Evolutionary conservation across 352 stramenopile species (phyloP), one percentile per base, ranked within the genome.

Genomic region (Elongisporangium undulatum): DNA sequence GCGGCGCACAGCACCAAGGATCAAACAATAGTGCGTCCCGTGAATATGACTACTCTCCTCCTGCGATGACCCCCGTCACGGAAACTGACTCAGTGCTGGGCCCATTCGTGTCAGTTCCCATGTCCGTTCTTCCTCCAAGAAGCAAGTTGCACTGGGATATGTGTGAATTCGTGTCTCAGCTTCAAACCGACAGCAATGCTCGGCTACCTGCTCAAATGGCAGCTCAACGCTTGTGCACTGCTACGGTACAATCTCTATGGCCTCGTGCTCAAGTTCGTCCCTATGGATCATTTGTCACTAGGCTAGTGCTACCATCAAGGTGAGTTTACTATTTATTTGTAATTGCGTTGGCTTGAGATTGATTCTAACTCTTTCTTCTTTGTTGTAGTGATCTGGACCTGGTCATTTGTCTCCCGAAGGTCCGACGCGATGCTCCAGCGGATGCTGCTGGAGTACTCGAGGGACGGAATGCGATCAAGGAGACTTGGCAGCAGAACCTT

Each of bases 381-480:
- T 59, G 2, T 56, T n/a, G 58, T 56, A 77, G 95, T 51, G 97
- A 99, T 74, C 75, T 99, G 16, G 97, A 99, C 68, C 79, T 99
- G 48, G 96, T 99, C 6, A 97, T 99, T 53, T 98, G 95, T 62
- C 77, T 99, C n/a, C 97, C 97, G 29, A 98, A 98, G 64, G 96
- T 99, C n/a, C 92, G 87, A 19, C 85, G 85, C 22, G 96, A 98
- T 71, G 94, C 94, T 9, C 95, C 94, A 39, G 96, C 97, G 12
- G 87, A 97, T 51, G 94, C 96, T 20, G 95, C 96, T 38, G 97
- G 97, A 29, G 92, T 98, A 51, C 67, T 99, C 34, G 97, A 99
- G 87, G 97, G 97, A 41, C 82, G 97, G 62, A 99, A 99, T 72
- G 97, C 97, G 16, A 99, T 99, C 63, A 99, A 99, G 66, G 96